phyloP scores from a whole-genome alignment of 2,329 filamentous ascomycete species.

The Cordyceps fumosorosea region DNA sequence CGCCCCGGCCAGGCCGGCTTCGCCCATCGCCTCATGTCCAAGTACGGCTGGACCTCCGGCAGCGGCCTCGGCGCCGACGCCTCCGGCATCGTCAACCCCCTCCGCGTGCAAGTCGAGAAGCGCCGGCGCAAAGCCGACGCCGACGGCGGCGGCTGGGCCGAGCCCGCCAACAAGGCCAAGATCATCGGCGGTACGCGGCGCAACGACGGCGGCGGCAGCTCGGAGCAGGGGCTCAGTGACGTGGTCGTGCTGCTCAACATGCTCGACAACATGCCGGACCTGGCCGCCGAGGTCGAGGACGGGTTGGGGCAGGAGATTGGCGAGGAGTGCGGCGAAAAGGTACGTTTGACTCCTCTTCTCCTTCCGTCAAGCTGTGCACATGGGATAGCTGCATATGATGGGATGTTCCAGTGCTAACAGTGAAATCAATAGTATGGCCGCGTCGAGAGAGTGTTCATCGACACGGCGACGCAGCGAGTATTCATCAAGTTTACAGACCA shows the following conservation, averaged over 20 bases:
- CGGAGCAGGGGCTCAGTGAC: slow-evolving; percentile 66
- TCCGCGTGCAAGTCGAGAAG: slow-evolving; percentile 81
- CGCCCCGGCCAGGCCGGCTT: slow-evolving; percentile 78
- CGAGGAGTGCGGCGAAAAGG: slow-evolving; percentile 81
- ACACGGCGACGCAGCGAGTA: slow-evolving; percentile 59
- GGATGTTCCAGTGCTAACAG: background rate
- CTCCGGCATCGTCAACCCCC: slow-evolving; percentile 76
- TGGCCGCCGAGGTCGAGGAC: slow-evolving; percentile 69
- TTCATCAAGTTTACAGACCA: slow-evolving; percentile 91
- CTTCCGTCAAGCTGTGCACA: too few relatives aligned
- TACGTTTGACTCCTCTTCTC: slow-evolving; percentile 22
- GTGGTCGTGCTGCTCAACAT: slow-evolving; percentile 81
- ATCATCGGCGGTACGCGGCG: slow-evolving; percentile 68
- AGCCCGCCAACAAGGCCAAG: slow-evolving; percentile 62
- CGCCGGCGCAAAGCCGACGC: slow-evolving; percentile 71
- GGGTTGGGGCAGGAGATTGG: slow-evolving; percentile 89
- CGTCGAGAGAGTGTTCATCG: slow-evolving; percentile 73
- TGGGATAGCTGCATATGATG: background rate
- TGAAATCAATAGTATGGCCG: slow-evolving; percentile 59
- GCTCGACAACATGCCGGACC: slow-evolving; percentile 72
- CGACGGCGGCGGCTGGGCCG: slow-evolving; percentile 71
- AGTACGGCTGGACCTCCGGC: slow-evolving; percentile 90
- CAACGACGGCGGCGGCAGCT: slow-evolving; percentile 18
- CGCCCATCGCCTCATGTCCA: slow-evolving; percentile 80
- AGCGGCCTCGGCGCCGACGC: slow-evolving; percentile 77